Conservation (phyloP, 2,329 filamentous ascomycete genomes). For the Microthyrium microscopicum region DNA sequence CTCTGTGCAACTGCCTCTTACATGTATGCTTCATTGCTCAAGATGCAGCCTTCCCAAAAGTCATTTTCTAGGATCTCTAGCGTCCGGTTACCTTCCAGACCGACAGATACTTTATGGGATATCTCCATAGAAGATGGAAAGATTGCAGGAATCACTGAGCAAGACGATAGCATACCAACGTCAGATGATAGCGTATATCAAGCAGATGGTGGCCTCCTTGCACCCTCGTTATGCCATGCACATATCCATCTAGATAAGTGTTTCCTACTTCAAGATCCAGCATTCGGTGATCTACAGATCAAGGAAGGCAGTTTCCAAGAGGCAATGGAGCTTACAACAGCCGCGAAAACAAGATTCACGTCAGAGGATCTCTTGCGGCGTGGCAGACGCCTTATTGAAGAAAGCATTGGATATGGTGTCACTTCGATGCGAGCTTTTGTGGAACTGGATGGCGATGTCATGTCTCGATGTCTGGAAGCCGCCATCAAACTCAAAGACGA, state of each 20-base stretch:
- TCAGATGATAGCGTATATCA: conserved; percentile 20
- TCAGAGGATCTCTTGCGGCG: conserved; percentile 44
- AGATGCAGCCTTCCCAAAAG: no score
- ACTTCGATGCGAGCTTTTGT: conserved; percentile 56
- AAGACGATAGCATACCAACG: conserved; percentile 10
- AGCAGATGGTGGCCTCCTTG: conserved; percentile 25
- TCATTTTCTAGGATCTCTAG: no score
- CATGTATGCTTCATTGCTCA: no score
- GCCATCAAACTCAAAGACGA: conserved; percentile 39
- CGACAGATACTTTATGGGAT: conserved; percentile 24
- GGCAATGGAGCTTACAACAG: conserved; percentile 40
- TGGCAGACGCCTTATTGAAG: conserved; percentile 47
- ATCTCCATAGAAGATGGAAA: conserved; percentile 18
- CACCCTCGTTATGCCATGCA: conserved; percentile 49
- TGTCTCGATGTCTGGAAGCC: conserved; percentile 38
- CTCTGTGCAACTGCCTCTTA: no score
- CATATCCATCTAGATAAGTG: conserved; percentile 58
- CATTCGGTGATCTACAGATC: conserved; percentile 44
- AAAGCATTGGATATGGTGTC: conserved; percentile 47
- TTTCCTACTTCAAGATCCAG: conserved; percentile 40
- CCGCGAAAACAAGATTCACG: conserved; percentile 48
- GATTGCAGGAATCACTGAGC: conserved; percentile 22
- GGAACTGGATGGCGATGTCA: conserved; percentile 49
- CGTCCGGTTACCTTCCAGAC: no score
- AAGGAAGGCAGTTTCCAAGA: conserved; percentile 46